A percentile compares a stretch with the other conserved stretches of the same genome.
These are phyloP conservation scores for Pestalotiopsis sp. DNA, from an alignment of 2,329 filamentous ascomycete species.

Conservation along the genomic window DNA sequence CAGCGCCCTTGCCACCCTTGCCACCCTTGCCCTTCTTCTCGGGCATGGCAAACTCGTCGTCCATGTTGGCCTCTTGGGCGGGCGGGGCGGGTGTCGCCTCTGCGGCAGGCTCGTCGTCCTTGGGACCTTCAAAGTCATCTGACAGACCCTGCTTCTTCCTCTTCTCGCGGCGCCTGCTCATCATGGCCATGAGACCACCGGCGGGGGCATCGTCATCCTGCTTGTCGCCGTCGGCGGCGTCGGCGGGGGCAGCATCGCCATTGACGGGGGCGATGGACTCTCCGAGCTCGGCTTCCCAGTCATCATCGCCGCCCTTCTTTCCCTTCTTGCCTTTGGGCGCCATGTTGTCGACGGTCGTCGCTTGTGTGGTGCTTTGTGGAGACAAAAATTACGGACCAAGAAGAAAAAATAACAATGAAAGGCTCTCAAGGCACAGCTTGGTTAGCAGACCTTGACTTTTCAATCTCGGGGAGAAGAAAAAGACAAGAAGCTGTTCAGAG, in stretches of 20 bases:
- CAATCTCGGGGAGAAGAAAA: background rate
- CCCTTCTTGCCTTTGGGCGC: conserved; percentile 91
- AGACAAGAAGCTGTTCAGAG: background rate
- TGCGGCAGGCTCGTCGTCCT: conserved; percentile 51
- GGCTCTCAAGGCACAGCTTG: background rate
- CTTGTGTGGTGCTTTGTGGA: background rate
- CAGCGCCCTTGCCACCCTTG: conserved; percentile 48
- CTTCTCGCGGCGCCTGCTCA: conserved; percentile 82
- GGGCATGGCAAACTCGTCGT: conserved; percentile 83
- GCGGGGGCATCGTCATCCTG: conserved; percentile 58
- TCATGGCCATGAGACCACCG: conserved; percentile 76
- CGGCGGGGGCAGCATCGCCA: conserved; percentile 51
- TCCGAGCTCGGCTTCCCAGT: conserved; percentile 93
- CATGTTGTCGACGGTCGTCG: conserved; percentile 55
- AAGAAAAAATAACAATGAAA: background rate
- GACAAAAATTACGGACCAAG: background rate
- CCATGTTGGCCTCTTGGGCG: conserved; percentile 78
- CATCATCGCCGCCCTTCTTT: conserved; percentile 86
- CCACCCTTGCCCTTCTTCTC: conserved; percentile 74
- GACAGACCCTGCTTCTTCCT: conserved; percentile 84
- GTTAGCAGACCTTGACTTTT: background rate
- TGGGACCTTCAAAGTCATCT: conserved; percentile 75
- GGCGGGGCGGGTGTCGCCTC: conserved; percentile 65
- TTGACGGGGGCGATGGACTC: conserved; percentile 70
- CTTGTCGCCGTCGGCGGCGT: conserved; percentile 50